Conservation (phyloP, 2,329 filamentous ascomycete genomes). For the Aspergillus hiratsukae region DNA sequence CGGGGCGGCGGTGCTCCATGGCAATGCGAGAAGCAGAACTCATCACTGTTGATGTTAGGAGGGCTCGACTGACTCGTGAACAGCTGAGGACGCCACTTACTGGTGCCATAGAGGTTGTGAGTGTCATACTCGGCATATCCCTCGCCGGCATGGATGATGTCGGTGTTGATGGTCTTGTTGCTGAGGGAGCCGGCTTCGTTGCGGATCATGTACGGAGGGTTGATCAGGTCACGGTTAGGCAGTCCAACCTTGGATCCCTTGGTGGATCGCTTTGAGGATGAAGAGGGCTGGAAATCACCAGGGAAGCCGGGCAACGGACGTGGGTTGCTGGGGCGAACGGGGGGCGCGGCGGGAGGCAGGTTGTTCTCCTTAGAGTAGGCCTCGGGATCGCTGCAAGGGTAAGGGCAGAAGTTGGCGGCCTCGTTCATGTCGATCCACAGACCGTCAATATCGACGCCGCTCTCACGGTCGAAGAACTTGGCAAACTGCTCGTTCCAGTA, state of each 20-base stretch:
- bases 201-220: conserved; percentile 61
- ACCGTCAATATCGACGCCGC: conserved; percentile 69
- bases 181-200: conserved; percentile 53
- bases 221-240: conserved; percentile 59
- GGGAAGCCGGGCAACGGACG: conserved; percentile 66
- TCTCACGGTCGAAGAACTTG: conserved; percentile 58
- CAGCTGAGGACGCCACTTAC: conserved; percentile 23
- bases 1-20: conserved; percentile 62
- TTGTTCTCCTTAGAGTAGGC: conserved; percentile 46
- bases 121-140: conserved; percentile 68
- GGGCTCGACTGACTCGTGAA: not conserved
- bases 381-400: conserved; percentile 51
- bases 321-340: conserved; percentile 57
- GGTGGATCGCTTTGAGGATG: conserved; percentile 9
- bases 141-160: conserved; percentile 61
- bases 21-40: conserved; percentile 59
- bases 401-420: conserved; percentile 50
- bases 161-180: conserved; percentile 61
- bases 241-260: conserved; percentile 52
- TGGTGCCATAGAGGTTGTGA: conserved; percentile 71
- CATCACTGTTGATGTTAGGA: conserved; percentile 54
- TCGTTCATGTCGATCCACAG: conserved; percentile 74
- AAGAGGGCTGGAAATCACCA: conserved; percentile 58
- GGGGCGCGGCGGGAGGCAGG: conserved; percentile 56
- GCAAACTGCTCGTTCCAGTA: conserved; percentile 70